A percentile compares a stretch with the other conserved stretches of the same genome.
Conservation (phyloP, 2,329 filamentous ascomycete genomes). For the Elsinoe perseae region DNA sequence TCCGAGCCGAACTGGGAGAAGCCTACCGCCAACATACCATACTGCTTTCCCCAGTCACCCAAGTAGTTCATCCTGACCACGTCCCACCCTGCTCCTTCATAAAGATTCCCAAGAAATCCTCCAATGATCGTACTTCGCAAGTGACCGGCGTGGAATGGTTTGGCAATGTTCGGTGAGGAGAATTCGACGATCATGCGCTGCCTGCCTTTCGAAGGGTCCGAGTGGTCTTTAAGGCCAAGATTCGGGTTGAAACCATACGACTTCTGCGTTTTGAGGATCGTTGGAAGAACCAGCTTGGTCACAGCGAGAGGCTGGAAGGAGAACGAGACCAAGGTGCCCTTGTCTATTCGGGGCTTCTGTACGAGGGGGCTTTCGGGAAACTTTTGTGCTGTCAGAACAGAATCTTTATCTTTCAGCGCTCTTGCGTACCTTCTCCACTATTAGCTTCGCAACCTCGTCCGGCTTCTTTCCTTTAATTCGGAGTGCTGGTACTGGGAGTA, state of each 20-base stretch:
- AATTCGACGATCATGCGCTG: slow-evolving; percentile 73
- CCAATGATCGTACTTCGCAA: slow-evolving; percentile 70
- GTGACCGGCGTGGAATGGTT: slow-evolving; percentile 70
- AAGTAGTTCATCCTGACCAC: slow-evolving; percentile 67
- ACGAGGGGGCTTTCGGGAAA: slow-evolving; percentile 70
- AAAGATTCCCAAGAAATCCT: slow-evolving; percentile 62
- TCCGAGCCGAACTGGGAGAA: slow-evolving; percentile 70
- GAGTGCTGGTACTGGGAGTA: slow-evolving; percentile 71
- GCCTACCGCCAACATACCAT: slow-evolving; percentile 62
- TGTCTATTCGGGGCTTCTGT: slow-evolving; percentile 58
- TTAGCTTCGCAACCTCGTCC: slow-evolving; percentile 47
- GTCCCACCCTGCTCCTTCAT: slow-evolving; percentile 61
- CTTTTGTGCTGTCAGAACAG: slow-evolving; percentile 32
- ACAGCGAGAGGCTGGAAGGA: slow-evolving; percentile 68
- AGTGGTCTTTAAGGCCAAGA: slow-evolving; percentile 53
- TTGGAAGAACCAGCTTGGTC: slow-evolving; percentile 57
- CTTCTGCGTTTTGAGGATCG: slow-evolving; percentile 54
- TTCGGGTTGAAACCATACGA: slow-evolving; percentile 58
- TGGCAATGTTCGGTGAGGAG: slow-evolving; percentile 78
- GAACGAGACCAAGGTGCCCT: slow-evolving; percentile 63
- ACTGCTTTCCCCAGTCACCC: slow-evolving; percentile 73
- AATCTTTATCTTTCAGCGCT: not conserved
- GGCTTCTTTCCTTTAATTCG: slow-evolving; percentile 61
- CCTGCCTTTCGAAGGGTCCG: slow-evolving; percentile 51
- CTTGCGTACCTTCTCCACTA: slow-evolving; percentile 40